Conservation (phyloP, 2,329 filamentous ascomycete species). For the Lachnellula cervina region DNA sequence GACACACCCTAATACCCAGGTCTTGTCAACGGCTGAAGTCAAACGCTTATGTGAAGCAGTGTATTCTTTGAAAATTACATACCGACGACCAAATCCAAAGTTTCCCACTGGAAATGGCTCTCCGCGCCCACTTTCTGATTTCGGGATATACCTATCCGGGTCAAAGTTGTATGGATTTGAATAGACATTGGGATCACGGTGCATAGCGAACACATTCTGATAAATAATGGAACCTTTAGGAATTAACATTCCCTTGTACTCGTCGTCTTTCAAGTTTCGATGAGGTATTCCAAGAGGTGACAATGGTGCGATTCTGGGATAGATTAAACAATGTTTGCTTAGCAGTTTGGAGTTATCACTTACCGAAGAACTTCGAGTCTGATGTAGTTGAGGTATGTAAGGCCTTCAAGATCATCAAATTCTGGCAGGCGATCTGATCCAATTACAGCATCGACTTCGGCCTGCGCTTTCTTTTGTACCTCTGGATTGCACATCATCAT, state of each 20-base stretch:
- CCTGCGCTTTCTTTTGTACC: slow-evolving; percentile 43
- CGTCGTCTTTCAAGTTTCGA: slow-evolving; percentile 47
- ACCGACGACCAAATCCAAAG: slow-evolving; percentile 47
- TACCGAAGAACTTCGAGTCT: slow-evolving; percentile 20
- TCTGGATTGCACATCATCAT: slow-evolving; percentile 34
- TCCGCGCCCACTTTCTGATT: slow-evolving; percentile 36
- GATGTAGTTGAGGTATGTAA: slow-evolving; percentile 43
- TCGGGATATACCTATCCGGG: slow-evolving; percentile 41
- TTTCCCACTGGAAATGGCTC: slow-evolving; percentile 44
- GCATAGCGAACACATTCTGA: slow-evolving; percentile 50
- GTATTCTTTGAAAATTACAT: too few relatives aligned
- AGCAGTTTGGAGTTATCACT: slow-evolving; percentile 43
- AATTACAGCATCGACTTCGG: slow-evolving; percentile 43
- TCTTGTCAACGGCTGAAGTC: too few relatives aligned
- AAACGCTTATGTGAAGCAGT: too few relatives aligned
- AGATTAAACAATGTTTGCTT: too few relatives aligned
- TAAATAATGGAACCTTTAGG: slow-evolving; percentile 50
- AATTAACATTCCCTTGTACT: slow-evolving; percentile 52
- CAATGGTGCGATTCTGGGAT: slow-evolving; percentile 30
- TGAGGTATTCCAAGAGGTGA: slow-evolving; percentile 51
- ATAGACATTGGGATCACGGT: slow-evolving; percentile 44
- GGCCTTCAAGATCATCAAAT: slow-evolving; percentile 42
- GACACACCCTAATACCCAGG: too few relatives aligned
- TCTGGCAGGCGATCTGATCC: slow-evolving; percentile 41
- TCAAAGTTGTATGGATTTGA: slow-evolving; percentile 40